Conservation (phyloP, 2,329 filamentous ascomycete genomes). For the Periconia digitata region DNA sequence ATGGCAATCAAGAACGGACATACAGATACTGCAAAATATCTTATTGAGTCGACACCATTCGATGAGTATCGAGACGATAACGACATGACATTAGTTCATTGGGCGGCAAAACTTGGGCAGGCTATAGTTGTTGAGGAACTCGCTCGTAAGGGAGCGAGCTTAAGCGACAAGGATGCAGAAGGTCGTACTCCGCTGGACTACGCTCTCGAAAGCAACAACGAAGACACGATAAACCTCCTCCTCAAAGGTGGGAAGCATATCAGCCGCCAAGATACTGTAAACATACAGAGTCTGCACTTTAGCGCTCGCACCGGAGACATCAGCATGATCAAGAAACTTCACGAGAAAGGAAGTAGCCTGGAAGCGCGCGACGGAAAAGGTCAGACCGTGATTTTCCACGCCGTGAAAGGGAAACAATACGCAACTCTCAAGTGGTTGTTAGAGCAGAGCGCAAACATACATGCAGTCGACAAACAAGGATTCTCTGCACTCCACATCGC, state of each 20-base stretch:
- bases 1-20: conserved; percentile 1
- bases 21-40: background rate
- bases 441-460: background rate
- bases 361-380: conserved; percentile 1
- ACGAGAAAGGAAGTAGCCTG: background rate
- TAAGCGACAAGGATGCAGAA: background rate
- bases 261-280: background rate
- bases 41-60: background rate
- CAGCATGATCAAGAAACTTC: conserved; percentile 2
- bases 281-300: conserved; percentile 2
- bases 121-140: background rate
- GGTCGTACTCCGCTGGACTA: background rate
- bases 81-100: background rate
- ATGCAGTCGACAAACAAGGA: conserved; percentile 3
- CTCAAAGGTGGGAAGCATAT: background rate
- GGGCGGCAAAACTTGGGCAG: background rate
- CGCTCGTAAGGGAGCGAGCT: background rate
- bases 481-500: conserved; percentile 3
- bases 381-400: background rate
- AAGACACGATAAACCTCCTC: conserved; percentile 1
- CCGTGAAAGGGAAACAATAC: background rate
- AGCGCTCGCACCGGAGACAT: conserved; percentile 2
- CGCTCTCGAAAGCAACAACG: conserved; percentile 1
- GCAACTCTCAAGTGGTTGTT: background rate
- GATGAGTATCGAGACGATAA: background rate